Evolutionary conservation across 1,284 basidiomycete genomes (phyloP), one percentile per base, ranked within the genome.

Genomic region (Termitomyces sp.): DNA sequence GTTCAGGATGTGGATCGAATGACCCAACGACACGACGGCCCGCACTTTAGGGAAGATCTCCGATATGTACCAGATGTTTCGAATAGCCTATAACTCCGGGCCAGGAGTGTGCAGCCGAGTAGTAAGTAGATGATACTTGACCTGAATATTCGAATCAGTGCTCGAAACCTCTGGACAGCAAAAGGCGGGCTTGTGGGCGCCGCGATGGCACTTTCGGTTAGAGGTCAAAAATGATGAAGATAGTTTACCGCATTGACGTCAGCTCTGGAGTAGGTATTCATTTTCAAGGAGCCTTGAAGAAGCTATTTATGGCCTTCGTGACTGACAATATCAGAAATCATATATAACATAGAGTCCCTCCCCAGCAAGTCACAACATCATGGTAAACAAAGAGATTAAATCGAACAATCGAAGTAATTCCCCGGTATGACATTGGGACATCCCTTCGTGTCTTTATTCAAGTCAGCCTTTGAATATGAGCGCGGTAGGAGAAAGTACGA

Each of bases 381-480:
- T 40, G 28, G 10, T 38, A 15, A 48, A 49, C 24, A 33, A 19
- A n/a, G 31, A 38, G 1, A 13, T 34, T 24, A 55, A 24, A 17
- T 6, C 6, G 24, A 17, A 34, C 54, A 55, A 34, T 42, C 49
- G 21, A 70, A 72, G 57, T 73, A 73, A 60, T 73, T 70, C 33
- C 72, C 72, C 4, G 58, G 55, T 49, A 74, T 73, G 36, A 73
- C 71, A 38, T 52, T 59, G 5, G 67, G 70, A 60, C 72, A 73
- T 17, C 71, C 70, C 43, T 58, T 42, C 6, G 64, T 67, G 56
- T 72, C 72, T 71, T 42, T 8, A 28, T 10, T 3, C 1, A 33
- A 19, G 45, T 50, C 28, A 58, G n/a, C 31, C 44, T 24, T 17
- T 30, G 8, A n/a, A 2, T 10, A 34, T 19, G 17, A 19, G 42